A percentile compares a stretch with the other conserved stretches of the same genome.
Conservation (phyloP, 1,139 yeast genomes). For the Candida gigantensis region DNA sequence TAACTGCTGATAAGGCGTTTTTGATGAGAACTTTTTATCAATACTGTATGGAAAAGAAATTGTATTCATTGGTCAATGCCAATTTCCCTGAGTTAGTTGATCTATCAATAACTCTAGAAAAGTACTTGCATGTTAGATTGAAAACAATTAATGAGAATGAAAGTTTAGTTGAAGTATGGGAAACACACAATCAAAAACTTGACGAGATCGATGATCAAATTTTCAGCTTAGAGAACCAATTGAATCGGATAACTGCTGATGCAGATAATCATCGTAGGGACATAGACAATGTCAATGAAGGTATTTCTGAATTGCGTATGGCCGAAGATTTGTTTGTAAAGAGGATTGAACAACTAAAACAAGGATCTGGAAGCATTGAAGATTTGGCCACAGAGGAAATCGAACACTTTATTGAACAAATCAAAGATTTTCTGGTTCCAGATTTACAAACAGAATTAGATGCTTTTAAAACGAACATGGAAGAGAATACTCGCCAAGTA, state of each 20-base stretch:
- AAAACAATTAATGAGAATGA: slow-evolving; percentile 33
- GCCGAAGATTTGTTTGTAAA: slow-evolving; percentile 7
- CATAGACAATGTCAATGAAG: slow-evolving; percentile 1
- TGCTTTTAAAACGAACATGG: slow-evolving; percentile 10
- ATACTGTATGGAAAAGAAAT: slow-evolving; percentile 56
- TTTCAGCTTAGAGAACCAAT: slow-evolving; percentile 15
- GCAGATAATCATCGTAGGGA: slow-evolving; percentile 9
- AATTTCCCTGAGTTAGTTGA: slow-evolving; percentile 81
- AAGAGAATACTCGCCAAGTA: slow-evolving; percentile 4
- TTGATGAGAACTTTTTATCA: slow-evolving; percentile 67
- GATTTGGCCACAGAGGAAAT: slow-evolving; percentile 11
- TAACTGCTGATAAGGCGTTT: slow-evolving; percentile 77
- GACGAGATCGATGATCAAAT: slow-evolving; percentile 13
- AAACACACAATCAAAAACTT: slow-evolving; percentile 16
- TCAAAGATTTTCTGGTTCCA: slow-evolving; percentile 16
- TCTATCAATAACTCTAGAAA: slow-evolving; percentile 59
- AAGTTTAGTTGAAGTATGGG: slow-evolving; percentile 22
- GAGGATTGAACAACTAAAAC: slow-evolving; percentile 10
- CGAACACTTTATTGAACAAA: slow-evolving; percentile 10
- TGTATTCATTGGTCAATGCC: slow-evolving; percentile 62
- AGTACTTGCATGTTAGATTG: slow-evolving; percentile 52
- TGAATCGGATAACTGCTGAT: slow-evolving; percentile 15
- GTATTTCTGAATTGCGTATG: slow-evolving; percentile 4
- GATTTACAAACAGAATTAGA: slow-evolving; percentile 22
- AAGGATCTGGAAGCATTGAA: slow-evolving; percentile 7